Percentiles rank a stretch among this genome's conserved stretches.
Conservation (phyloP, 2,329 filamentous ascomycete species). For the Geosmithia morbida region DNA sequence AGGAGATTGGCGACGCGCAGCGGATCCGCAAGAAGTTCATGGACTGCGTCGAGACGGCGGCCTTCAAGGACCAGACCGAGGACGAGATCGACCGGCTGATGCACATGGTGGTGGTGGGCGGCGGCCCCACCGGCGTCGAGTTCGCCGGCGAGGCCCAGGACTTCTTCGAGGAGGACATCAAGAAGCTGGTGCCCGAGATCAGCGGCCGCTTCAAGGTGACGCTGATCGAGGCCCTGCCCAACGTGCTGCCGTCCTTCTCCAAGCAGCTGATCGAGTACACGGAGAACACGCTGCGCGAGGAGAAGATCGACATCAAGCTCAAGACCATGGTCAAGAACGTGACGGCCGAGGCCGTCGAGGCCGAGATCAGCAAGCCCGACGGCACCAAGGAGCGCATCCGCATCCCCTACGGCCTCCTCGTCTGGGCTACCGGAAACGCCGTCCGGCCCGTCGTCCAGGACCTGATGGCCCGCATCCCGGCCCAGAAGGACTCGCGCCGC, state of each 20-base stretch:
- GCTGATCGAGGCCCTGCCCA: constrained; percentile 90
- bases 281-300: constrained; percentile 97
- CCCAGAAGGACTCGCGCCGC: constrained; percentile 87
- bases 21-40: constrained; percentile 97
- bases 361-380: constrained; percentile 66
- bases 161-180: constrained; percentile 96
- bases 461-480: constrained; percentile 81
- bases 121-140: constrained; percentile 92
- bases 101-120: constrained; percentile 94
- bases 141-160: constrained; percentile 97
- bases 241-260: constrained; percentile 94
- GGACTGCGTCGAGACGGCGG: constrained; percentile 97
- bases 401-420: constrained; percentile 88
- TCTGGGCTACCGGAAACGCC: constrained; percentile 97
- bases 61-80: constrained; percentile 85
- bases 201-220: constrained; percentile 92
- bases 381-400: constrained; percentile 69
- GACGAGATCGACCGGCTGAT: constrained; percentile 88
- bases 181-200: constrained; percentile 96
- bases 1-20: constrained; percentile 95
- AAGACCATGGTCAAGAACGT: constrained; percentile 99
- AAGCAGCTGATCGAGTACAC: constrained; percentile 99
- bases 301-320: constrained; percentile 92
- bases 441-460: constrained; percentile 81
- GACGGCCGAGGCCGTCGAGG: constrained; percentile 83